Evolutionary conservation across 2,329 filamentous ascomycete genomes (phyloP), one percentile per base, ranked within the genome.

Genomic region (Magnaporthales sp.): DNA sequence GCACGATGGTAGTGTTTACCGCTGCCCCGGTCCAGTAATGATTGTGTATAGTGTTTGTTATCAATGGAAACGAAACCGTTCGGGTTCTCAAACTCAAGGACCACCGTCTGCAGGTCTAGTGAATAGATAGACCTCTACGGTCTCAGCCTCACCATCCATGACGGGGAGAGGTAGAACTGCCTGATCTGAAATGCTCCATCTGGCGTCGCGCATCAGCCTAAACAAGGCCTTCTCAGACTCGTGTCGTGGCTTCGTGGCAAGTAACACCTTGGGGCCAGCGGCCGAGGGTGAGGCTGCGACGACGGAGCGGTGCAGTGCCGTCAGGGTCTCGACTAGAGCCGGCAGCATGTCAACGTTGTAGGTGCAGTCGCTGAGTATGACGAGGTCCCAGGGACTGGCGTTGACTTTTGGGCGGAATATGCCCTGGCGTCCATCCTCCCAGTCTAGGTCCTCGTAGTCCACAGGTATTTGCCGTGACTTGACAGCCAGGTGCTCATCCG

Each of bases 291-390:
- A 64, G 46, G 70, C 66, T 30, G 69, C 67, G 26, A 66, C 67
- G n/a, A 62, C 65, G 8, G 67, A n/a, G 29, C 31, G 68, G 68
- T 85, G 82, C 11, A 87, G 72, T 1, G 81, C 79, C 1, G 80
- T 80, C 46, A 87, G 74, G 0, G 84, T 86, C 65, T 79, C 79
- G 4, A 86, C 81, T 26, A 88, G 77, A 2, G 82, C 79, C 1
- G 83, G 80, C 29, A 87, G 75, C 69, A 80, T 81, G 72, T 87
- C 84, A 66, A 80, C 81, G 68, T 87, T 87, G 77, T 87, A 87
- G 0, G 84, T 87, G 78, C 85, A 86, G 73, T 88, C 85, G 72
- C 84, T 86, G 26, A 87, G 75, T 65, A 86, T 77, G 62, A 86
- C 71, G 5, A 86, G 74, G 67, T 86, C 81, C 84, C 84, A 87